These are phyloP conservation scores for Malus domestica DNA, from an alignment of 306 rosid species.

Conservation along the genomic window DNA sequence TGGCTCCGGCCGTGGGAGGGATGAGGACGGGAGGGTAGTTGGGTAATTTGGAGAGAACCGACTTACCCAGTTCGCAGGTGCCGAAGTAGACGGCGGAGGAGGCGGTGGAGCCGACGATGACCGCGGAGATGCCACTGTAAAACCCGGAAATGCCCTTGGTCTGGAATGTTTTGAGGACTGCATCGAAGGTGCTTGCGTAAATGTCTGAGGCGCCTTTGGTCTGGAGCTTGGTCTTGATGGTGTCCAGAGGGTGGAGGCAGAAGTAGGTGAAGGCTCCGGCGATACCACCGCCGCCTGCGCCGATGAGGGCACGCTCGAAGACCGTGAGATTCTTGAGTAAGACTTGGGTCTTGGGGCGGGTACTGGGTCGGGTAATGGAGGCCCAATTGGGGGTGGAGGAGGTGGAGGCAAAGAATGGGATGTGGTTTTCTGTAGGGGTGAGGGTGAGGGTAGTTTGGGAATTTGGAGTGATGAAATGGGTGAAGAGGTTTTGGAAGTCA, in stretches of 20 bases:
- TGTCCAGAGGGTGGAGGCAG: constrained; percentile 80
- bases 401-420: constrained; percentile 18
- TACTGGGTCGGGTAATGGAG: constrained; percentile 25
- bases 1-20: constrained; percentile 82
- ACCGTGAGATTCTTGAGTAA: constrained; percentile 53
- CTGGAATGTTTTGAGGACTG: constrained; percentile 59
- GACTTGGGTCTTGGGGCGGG: constrained; percentile 28
- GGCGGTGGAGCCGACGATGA: constrained; percentile 72
- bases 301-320: constrained; percentile 75
- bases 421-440: neutral
- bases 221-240: constrained; percentile 84
- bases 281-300: constrained; percentile 76
- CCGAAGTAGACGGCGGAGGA: constrained; percentile 87
- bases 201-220: constrained; percentile 69
- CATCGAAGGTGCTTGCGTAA: constrained; percentile 66
- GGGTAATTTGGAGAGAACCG: constrained; percentile 40
- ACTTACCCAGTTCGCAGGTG: constrained; percentile 81
- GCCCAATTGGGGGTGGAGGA: constrained; percentile 20
- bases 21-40: constrained; percentile 49
- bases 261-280: constrained; percentile 98
- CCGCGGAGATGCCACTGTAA: constrained; percentile 84
- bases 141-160: constrained; percentile 58
- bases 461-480: constrained; percentile 34
- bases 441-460: neutral
- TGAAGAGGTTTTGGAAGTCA: constrained; percentile 32